phyloP scores from a whole-genome alignment of 2,329 filamentous ascomycete species.

The Aspergillus arachidicola region DNA sequence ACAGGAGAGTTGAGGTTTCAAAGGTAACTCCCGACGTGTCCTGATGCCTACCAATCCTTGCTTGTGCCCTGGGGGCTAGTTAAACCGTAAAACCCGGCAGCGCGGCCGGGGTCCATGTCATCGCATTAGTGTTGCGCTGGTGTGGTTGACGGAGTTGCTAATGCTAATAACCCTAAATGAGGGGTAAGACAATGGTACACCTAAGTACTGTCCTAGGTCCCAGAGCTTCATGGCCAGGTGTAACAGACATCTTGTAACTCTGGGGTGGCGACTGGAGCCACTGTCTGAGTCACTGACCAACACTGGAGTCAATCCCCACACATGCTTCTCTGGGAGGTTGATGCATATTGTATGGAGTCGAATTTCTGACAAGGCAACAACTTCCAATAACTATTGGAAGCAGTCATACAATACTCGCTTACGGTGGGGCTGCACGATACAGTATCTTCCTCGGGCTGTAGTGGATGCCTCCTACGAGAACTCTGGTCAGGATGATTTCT shows the following conservation, averaged over 20 bases:
- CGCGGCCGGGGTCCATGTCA: slow-evolving; percentile 32
- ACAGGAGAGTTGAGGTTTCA: background rate
- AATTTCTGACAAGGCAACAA: background rate
- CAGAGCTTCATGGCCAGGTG: background rate
- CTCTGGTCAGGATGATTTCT: background rate
- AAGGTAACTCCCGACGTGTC: background rate
- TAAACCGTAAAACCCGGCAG: slow-evolving; percentile 31
- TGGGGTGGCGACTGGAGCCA: background rate
- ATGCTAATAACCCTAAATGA: background rate
- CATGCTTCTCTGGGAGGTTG: background rate
- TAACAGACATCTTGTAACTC: background rate
- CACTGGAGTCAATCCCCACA: background rate
- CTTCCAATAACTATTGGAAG: background rate
- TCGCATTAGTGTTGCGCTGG: slow-evolving; percentile 27
- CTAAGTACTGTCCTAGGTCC: background rate
- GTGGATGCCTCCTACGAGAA: background rate
- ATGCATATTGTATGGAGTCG: background rate
- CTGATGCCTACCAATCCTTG: background rate
- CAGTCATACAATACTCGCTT: slow-evolving; percentile 3
- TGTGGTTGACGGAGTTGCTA: slow-evolving; percentile 9
- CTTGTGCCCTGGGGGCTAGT: background rate
- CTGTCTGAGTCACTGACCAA: background rate
- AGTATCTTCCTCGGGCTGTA: background rate
- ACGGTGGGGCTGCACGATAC: background rate
- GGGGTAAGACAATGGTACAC: background rate